Evolutionary conservation across 495 filamentous ascomycete genomes (phyloP).

Genomic region (Daldinia caldariorum): DNA sequence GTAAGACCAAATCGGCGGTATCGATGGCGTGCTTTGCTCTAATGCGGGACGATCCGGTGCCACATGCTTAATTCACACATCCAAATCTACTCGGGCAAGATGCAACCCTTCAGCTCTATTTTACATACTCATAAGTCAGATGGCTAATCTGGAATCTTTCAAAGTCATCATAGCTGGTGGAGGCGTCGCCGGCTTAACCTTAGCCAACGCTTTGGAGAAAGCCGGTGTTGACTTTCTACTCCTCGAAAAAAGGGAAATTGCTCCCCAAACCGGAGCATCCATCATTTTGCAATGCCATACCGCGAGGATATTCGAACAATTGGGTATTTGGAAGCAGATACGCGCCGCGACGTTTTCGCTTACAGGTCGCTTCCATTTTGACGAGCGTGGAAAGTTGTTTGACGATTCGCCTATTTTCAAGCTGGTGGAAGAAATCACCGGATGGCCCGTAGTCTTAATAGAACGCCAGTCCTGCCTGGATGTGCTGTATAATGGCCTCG

Average conservation of each 20-base stretch:
- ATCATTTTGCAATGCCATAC: slow-evolving; percentile 45
- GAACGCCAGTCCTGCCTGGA: slow-evolving; percentile 35
- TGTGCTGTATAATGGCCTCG: slow-evolving; percentile 31
- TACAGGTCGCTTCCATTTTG: slow-evolving; percentile 27
- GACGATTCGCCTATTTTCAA: slow-evolving; percentile 34
- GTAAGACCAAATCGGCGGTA: background rate
- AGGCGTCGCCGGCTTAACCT: slow-evolving; percentile 55
- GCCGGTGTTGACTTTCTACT: slow-evolving; percentile 57
- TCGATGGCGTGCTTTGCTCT: background rate
- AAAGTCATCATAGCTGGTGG: slow-evolving; percentile 62
- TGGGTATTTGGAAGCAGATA: slow-evolving; percentile 50
- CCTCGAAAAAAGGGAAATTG: slow-evolving; percentile 56
- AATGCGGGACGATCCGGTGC: background rate
- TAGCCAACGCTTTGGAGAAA: slow-evolving; percentile 53
- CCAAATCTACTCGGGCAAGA: background rate
- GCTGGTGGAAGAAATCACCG: background rate
- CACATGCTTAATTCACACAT: background rate
- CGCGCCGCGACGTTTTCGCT: slow-evolving; percentile 26
- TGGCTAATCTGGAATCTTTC: slow-evolving; percentile 35
- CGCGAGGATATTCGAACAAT: slow-evolving; percentile 57
- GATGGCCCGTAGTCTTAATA: slow-evolving; percentile 19
- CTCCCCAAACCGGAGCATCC: slow-evolving; percentile 53
- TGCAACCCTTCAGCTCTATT: background rate
- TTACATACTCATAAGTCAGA: background rate
- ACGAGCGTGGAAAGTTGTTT: slow-evolving; percentile 30